Evolutionary conservation across 208 protist genomes (phyloP), one percentile per base, ranked within the genome.

Genomic region (Acanthamoeba healyi): DNA sequence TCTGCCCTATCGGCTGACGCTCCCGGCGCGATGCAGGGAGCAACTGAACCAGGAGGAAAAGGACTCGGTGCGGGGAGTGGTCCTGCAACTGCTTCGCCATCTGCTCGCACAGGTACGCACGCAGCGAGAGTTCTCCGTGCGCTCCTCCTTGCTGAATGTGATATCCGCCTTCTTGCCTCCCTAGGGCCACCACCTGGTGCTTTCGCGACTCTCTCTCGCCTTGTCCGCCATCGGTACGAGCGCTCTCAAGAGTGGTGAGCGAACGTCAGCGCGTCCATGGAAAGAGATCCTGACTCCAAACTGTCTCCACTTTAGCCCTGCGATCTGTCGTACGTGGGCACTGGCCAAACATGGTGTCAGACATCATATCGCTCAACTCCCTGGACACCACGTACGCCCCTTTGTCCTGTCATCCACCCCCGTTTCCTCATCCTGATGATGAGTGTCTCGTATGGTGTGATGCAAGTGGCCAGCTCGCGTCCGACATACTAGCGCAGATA

Each of bases 401-500:
- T 29, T 70, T 34, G 65, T 10, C n/a, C 32, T 74, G n/a, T 7
- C 61, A 6, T 77, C 24, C 24, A 4, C 5, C 58, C 58, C 7
- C 26, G 14, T 74, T 74, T 29, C 19, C 29, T 74, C n/a, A 38
- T 40, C 22, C 3, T 2, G 65, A 38, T 29, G 38, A 4, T 26
- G 12, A 61, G 17, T 24, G 54, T 5, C 54, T 15, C 26, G 5
- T 34, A 26, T 65, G 6, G 51, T 56, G 51, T 2, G 4, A 7
- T 4, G 12, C 7, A 2, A 90, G 82, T 10, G 82, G 82, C 32
- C 32, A 72, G 38, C 54, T 70, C 15, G 82, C 56, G 17, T 70
- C 56, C 15, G 82, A 90, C 32, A 70, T 90, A 70, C 40, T 90
- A 46, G 82, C 46, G 34, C 56, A 90, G 24, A 90, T 90, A 70